Evolutionary conservation across 2,329 filamentous ascomycete genomes (phyloP).

Genomic region (Cercospora nicotianae): DNA sequence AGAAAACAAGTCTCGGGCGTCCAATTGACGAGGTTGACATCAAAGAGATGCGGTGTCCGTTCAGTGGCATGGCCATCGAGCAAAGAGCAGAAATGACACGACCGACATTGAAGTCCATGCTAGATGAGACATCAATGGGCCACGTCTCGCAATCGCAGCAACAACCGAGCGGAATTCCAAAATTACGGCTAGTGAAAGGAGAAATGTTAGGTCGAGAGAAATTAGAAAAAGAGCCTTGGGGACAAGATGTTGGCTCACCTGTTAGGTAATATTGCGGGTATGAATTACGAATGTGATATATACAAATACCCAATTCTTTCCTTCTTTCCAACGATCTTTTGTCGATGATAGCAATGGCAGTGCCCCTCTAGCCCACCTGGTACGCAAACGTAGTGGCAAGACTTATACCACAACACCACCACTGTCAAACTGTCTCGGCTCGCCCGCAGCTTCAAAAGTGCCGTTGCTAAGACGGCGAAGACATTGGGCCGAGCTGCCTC

Average conservation of each 20-base stretch:
- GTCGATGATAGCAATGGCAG: background rate
- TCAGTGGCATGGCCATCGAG: constrained; percentile 16
- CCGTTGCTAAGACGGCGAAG: constrained; percentile 63
- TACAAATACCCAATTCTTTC: background rate
- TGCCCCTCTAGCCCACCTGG: background rate
- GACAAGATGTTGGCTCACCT: background rate
- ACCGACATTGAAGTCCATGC: constrained; percentile 10
- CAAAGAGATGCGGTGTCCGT: constrained; percentile 17
- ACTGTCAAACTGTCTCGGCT: constrained; percentile 72
- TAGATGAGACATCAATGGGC: constrained; percentile 13
- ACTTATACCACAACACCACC: constrained; percentile 56
- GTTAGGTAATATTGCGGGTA: background rate
- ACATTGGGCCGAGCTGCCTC: constrained; percentile 69
- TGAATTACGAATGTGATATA: background rate
- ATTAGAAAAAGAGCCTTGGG: background rate
- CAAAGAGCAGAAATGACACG: constrained; percentile 21
- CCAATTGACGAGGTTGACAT: constrained; percentile 12
- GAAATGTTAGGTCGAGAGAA: background rate
- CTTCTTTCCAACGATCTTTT: background rate
- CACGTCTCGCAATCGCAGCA: background rate
- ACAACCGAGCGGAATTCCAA: background rate
- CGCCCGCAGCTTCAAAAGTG: constrained; percentile 73
- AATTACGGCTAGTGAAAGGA: background rate
- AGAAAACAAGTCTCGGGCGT: constrained; percentile 20
- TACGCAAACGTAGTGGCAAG: too few relatives aligned